Evolutionary conservation across 805 yeast species (phyloP), one percentile per base, ranked within the genome.

Genomic region (Saturnispora quitensis): DNA sequence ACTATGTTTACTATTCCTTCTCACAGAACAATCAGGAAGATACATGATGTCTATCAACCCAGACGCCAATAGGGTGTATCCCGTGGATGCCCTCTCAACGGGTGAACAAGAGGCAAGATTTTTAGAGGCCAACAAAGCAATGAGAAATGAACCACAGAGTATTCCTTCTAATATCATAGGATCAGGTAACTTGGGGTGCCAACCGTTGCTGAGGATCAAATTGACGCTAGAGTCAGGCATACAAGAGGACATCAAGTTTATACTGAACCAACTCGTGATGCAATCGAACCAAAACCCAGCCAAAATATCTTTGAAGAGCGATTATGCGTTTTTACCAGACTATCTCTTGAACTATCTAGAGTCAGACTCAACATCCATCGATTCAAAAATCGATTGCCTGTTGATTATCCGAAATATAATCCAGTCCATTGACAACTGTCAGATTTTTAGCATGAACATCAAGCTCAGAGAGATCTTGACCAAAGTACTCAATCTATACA

Each of bases 341-440:
- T 64, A 63, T 40, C 47, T 66, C 15, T 53, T 65, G 0, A 47
- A 48, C 12, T 58, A 55, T 35, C 50, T 66, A 12, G 53, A 55
- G 25, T 54, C 62, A 6, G 52, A 52, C 7, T 58, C 61, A 36
- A 47, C 52, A 1, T 66, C 64, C 44, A 43, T 66, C 20, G 63
- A 66, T 44, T 62, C 62, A 33, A 57, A 66, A 13, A 57, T 69
- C 20, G 80, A 77, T 61, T 74, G 84, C 7, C 73, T 83, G 59
- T 71, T 93, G 43, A 78, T 86, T 18, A 70, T 93, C 52, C 75
- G 98, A 62, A 93, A 93, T 66, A 69, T 87, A 45, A 78, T 87
- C 2, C 95, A 91, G 63, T 96, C 89, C 64, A 76, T 86, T 12
- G 84, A 77, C 44, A 86, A 88, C 60, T 93, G 95, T 42, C 89